phyloP scores from a whole-genome alignment of 2,329 filamentous ascomycete species.

The Curvularia lunata region DNA sequence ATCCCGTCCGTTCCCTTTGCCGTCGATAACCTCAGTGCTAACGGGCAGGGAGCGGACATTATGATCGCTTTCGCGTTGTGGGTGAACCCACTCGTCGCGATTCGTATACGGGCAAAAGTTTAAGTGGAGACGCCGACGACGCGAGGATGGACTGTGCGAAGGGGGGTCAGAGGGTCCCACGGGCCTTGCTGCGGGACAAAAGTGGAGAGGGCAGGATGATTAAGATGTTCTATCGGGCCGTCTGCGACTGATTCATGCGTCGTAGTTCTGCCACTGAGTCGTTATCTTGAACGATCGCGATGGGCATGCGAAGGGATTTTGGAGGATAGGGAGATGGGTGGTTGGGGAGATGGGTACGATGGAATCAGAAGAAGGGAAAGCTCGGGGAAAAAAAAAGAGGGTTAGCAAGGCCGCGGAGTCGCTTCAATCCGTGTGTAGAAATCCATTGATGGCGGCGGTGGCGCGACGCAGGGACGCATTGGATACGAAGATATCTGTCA shows the following conservation, averaged over 20 bases:
- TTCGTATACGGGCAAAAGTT: neutral
- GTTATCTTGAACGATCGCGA: too few relatives aligned
- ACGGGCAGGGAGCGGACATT: slow-evolving; percentile 4
- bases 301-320: too few relatives aligned
- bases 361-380: too few relatives aligned
- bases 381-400: too few relatives aligned
- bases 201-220: neutral
- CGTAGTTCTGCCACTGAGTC: too few relatives aligned
- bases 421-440: too few relatives aligned
- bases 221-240: neutral
- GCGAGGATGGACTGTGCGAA: neutral
- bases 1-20: neutral
- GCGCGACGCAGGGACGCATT: neutral
- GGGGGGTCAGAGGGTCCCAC: neutral
- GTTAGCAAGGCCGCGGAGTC: too few relatives aligned
- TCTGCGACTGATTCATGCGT: neutral
- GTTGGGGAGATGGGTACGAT: too few relatives aligned
- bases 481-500: neutral
- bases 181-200: neutral
- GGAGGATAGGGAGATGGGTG: too few relatives aligned
- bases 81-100: neutral
- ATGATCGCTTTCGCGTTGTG: slow-evolving; percentile 3
- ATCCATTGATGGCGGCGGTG: too few relatives aligned
- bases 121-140: neutral
- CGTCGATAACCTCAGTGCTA: neutral